Conservation (phyloP, 2,329 filamentous ascomycete genomes). For the Fusarium sp. region DNA sequence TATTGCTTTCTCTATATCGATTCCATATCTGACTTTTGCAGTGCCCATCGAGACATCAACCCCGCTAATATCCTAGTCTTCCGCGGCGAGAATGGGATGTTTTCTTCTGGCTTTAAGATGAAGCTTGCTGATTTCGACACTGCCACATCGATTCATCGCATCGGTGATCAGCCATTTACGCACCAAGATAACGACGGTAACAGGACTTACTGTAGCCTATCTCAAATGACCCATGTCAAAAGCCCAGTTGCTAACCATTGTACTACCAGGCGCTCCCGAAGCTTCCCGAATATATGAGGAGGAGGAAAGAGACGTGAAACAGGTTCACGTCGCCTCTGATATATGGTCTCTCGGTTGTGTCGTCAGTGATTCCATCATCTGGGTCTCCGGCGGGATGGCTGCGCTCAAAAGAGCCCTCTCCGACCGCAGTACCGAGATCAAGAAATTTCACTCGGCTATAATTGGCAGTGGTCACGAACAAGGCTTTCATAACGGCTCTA, state of each 20-base stretch:
- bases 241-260: background rate
- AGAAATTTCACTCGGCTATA: too few relatives aligned
- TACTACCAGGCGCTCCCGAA: conserved; percentile 20
- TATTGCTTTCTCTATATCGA: background rate
- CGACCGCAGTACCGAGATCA: background rate
- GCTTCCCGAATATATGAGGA: background rate
- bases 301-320: background rate
- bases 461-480: too few relatives aligned
- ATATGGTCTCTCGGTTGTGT: conserved; percentile 40
- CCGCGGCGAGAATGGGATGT: background rate
- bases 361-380: conserved; percentile 26
- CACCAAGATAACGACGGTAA: conserved; percentile 22
- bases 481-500: too few relatives aligned
- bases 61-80: conserved; percentile 34
- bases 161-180: background rate
- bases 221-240: accelerated
- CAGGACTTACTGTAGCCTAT: conserved; percentile 20
- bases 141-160: background rate
- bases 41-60: conserved; percentile 37
- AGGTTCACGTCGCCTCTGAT: background rate
- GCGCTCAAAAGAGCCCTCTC: conserved; percentile 3
- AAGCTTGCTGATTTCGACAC: conserved; percentile 38
- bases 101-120: conserved; percentile 2
- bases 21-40: background rate
- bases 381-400: background rate